Percentiles rank a stretch among this genome's conserved stretches.
These are phyloP conservation scores for Pseudodiploospora longispora DNA, from an alignment of 2,329 filamentous ascomycete genomes.

Conservation along the genomic window DNA sequence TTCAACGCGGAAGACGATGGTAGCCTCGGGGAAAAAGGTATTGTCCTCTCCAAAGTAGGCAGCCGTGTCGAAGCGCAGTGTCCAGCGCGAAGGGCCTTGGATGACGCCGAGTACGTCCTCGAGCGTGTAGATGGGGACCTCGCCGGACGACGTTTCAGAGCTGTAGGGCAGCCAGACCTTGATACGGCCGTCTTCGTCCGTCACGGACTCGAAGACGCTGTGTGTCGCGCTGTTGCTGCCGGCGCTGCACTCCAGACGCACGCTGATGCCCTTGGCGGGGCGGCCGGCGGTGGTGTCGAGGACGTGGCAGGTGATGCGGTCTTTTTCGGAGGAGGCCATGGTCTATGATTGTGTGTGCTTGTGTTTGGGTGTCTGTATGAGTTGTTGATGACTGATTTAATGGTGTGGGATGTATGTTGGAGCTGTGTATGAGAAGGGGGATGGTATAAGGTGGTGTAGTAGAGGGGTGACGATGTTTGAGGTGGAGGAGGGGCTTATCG, in stretches of 20 bases:
- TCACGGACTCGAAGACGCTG: conserved; percentile 52
- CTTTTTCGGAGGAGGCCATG: conserved; percentile 28
- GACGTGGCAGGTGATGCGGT: conserved; percentile 77
- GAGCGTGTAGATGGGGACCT: conserved; percentile 50
- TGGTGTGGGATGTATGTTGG: not conserved
- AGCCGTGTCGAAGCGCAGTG: conserved; percentile 64
- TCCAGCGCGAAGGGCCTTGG: conserved; percentile 49
- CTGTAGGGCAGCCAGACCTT: conserved; percentile 57
- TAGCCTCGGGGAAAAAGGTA: conserved; percentile 54
- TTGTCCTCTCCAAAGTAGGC: conserved; percentile 59
- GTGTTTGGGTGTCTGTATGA: not conserved
- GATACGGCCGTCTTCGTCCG: conserved; percentile 70
- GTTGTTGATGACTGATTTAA: not conserved
- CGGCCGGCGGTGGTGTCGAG: conserved; percentile 72
- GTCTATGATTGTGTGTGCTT: not conserved
- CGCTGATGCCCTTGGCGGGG: conserved; percentile 58
- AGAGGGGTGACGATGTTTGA: too few relatives aligned
- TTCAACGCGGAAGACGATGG: conserved; percentile 44
- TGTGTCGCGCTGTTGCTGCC: conserved; percentile 5
- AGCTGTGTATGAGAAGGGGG: too few relatives aligned
- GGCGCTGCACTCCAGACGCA: conserved; percentile 49
- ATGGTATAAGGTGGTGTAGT: too few relatives aligned
- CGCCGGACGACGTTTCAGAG: conserved; percentile 40
- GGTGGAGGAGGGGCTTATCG: too few relatives aligned
- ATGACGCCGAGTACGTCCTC: conserved; percentile 44